These are phyloP conservation scores for Neurospora pannonica DNA, from an alignment of 495 filamentous ascomycete species.

Conservation along the genomic window DNA sequence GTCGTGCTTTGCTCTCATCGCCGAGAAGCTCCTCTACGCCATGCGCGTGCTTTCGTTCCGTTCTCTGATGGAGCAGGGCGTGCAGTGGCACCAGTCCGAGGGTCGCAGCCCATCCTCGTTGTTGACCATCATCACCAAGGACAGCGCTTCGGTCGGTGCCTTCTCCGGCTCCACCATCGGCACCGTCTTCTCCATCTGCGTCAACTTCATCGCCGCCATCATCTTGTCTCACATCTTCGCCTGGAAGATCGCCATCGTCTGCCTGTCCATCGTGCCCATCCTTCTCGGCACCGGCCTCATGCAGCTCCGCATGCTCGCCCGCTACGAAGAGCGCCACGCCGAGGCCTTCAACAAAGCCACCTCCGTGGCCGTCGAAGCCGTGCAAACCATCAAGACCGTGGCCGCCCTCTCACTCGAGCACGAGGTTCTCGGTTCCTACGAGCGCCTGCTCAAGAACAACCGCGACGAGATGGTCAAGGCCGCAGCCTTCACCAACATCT, in stretches of 20 bases:
- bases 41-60: slow-evolving; percentile 70
- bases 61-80: slow-evolving; percentile 75
- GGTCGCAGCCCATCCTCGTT: slow-evolving; percentile 72
- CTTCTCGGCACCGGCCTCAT: slow-evolving; percentile 70
- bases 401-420: slow-evolving; percentile 48
- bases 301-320: slow-evolving; percentile 54
- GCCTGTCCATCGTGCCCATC: slow-evolving; percentile 63
- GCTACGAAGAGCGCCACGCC: slow-evolving; percentile 61
- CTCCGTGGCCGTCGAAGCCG: slow-evolving; percentile 75
- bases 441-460: slow-evolving; percentile 2
- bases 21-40: slow-evolving; percentile 64
- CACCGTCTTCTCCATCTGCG: slow-evolving; percentile 59
- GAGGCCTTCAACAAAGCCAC: slow-evolving; percentile 59
- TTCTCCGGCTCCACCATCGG: slow-evolving; percentile 70
- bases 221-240: slow-evolving; percentile 56
- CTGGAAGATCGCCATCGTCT: slow-evolving; percentile 86
- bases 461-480: slow-evolving; percentile 10
- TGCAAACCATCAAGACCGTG: slow-evolving; percentile 75
- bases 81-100: slow-evolving; percentile 71
- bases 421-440: slow-evolving; percentile 66
- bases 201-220: slow-evolving; percentile 58
- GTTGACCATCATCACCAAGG: slow-evolving; percentile 68
- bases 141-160: slow-evolving; percentile 69
- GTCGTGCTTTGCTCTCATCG: slow-evolving; percentile 62
- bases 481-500: slow-evolving; percentile 11